Conservation (phyloP, 192 early-diverging fungal species). For the Coemansia sp. region DNA sequence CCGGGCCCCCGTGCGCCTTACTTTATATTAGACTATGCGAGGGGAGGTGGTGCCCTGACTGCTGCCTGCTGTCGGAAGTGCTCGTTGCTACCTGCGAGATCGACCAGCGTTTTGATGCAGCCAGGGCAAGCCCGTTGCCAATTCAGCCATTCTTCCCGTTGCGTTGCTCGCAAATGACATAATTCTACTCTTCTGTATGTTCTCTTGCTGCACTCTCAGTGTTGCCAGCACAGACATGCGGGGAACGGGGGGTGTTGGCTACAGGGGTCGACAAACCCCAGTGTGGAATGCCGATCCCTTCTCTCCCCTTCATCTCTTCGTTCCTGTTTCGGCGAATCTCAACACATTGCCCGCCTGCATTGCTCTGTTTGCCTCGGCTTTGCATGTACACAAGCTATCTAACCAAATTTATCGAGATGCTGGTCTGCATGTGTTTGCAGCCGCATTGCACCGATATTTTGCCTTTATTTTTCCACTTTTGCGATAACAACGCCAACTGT, state of each 20-base stretch:
- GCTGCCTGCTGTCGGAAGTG: not conserved
- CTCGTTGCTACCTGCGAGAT: conserved; percentile 2
- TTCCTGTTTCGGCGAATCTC: conserved; percentile 7
- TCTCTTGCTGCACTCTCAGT: not conserved
- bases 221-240: not conserved
- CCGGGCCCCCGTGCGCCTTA: not conserved
- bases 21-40: conserved; percentile 10
- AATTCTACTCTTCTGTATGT: conserved; percentile 14
- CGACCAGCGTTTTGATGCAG: conserved; percentile 7
- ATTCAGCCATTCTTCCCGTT: not conserved
- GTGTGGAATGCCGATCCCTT: conserved; percentile 2
- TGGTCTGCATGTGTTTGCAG: not conserved
- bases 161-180: conserved; percentile 26
- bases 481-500: not conserved
- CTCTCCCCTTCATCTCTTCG: conserved; percentile 9
- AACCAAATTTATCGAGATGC: not conserved
- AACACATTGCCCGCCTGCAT: not conserved
- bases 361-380: not conserved
- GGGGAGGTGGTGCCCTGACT: conserved; percentile 2
- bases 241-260: conserved; percentile 7
- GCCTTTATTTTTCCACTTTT: not conserved
- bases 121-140: not conserved
- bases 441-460: conserved; percentile 3
- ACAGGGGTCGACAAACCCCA: not conserved
- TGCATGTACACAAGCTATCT: not conserved